These are phyloP conservation scores for Plasmopara muralis DNA, from an alignment of 352 stramenopile genomes.

Conservation along the genomic window DNA sequence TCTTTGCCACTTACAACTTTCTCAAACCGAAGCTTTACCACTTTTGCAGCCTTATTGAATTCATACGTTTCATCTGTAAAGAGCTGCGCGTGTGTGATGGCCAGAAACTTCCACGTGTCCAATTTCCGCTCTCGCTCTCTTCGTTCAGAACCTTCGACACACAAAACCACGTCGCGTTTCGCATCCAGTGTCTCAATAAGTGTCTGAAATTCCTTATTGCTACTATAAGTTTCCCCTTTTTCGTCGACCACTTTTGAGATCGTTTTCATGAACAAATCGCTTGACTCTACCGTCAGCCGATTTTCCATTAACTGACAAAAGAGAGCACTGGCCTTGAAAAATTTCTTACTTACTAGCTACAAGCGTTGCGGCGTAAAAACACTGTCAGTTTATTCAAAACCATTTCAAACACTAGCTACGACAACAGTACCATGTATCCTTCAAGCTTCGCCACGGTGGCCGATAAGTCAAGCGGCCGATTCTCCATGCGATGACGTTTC, in stretches of 20 bases:
- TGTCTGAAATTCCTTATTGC: slow-evolving; percentile 45
- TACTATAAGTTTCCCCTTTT: slow-evolving; percentile 39
- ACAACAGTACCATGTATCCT: slow-evolving; percentile 47
- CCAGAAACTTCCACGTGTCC: slow-evolving; percentile 48
- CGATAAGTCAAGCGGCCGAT: slow-evolving; percentile 31
- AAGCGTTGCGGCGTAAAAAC: neutral
- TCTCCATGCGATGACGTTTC: slow-evolving; percentile 27
- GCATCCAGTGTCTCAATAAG: slow-evolving; percentile 36
- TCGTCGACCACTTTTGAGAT: slow-evolving; percentile 37
- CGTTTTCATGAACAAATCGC: slow-evolving; percentile 38
- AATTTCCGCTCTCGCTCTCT: slow-evolving; percentile 14
- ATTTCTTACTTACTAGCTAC: slow-evolving; percentile 71
- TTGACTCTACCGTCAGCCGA: slow-evolving; percentile 31
- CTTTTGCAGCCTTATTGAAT: slow-evolving; percentile 65
- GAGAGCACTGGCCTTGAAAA: slow-evolving; percentile 53
- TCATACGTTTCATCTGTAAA: slow-evolving; percentile 80
- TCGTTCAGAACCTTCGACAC: slow-evolving; percentile 4
- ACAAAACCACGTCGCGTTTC: slow-evolving; percentile 29
- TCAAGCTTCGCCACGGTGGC: slow-evolving; percentile 49
- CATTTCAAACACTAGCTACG: neutral
- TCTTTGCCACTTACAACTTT: slow-evolving; percentile 14
- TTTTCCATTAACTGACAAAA: slow-evolving; percentile 44
- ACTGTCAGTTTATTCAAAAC: neutral
- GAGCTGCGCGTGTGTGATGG: slow-evolving; percentile 54
- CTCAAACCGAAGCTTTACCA: slow-evolving; percentile 49